These are phyloP conservation scores for Pseudomicrostroma phylloplanum DNA, from an alignment of 1,284 basidiomycete genomes.

Conservation along the genomic window DNA sequence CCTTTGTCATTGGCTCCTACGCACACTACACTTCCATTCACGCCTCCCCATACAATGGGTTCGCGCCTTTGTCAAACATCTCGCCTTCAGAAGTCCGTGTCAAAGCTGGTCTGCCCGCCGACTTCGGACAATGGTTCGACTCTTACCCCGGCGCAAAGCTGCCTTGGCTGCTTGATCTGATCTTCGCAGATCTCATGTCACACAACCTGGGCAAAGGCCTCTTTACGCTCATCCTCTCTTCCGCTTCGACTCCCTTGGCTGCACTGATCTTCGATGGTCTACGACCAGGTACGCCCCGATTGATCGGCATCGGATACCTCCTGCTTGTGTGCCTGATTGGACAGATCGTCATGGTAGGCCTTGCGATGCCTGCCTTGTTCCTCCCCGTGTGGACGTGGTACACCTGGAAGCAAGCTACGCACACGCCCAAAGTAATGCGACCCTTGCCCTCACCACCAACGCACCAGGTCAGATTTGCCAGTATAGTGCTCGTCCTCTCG, in stretches of 20 bases:
- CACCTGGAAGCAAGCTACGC: not conserved
- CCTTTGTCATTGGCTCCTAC: slow-evolving; percentile 1
- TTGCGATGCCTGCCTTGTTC: not conserved
- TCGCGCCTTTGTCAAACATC: not conserved
- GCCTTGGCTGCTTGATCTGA: not conserved
- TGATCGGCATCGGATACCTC: not conserved
- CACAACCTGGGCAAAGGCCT: not conserved
- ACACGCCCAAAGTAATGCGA: not conserved
- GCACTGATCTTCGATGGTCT: slow-evolving; percentile 5
- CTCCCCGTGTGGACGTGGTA: not conserved
- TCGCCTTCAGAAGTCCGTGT: not conserved
- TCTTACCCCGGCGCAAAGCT: not conserved
- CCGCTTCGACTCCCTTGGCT: not conserved
- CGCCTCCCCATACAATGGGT: not conserved
- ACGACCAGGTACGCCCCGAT: too few species aligned
- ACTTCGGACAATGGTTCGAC: not conserved
- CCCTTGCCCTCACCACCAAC: not conserved
- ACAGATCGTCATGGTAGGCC: not conserved
- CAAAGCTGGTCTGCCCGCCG: slow-evolving; percentile 4
- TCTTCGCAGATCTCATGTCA: not conserved
- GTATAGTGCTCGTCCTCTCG: too few species aligned
- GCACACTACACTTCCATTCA: not conserved
- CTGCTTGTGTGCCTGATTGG: not conserved
- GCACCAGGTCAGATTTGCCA: too few species aligned
- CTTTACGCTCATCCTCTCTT: not conserved